Evolutionary conservation across 768 basidiomycete genomes (phyloP), one percentile per base, ranked within the genome.

Genomic region (Botryobasidium botryosum): DNA sequence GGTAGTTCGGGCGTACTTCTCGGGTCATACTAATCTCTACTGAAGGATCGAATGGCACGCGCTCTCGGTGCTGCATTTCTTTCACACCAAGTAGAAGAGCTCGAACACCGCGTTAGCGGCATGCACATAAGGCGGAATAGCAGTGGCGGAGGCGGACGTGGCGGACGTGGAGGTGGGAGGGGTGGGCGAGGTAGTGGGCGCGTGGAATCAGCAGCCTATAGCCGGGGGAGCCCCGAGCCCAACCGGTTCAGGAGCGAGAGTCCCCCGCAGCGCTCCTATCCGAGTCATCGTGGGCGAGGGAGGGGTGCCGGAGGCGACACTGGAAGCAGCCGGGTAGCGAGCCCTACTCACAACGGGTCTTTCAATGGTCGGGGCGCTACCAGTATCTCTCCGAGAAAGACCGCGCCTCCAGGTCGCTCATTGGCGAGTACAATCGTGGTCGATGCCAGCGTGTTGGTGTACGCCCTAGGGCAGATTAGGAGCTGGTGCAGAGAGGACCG

Each of bases 51-150:
- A 28, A 82, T 88, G 80, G 86, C 84, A 45, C 73, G 77, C 50
- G 84, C 85, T 1, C 72, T 88, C 31, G 85, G 85, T 17, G 83
- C 84, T 24, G 85, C 85, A 2, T 86, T 86, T 57, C 70, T 88
- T 48, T 79, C 71, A 51, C 84, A 88, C 53, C 83, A 88, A 54
- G 85, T 88, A 35, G 81, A 86, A 53, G 79, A 86, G 55, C 75
- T 88, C 44, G 84, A 88, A 64, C 79, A 79, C 60, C 67, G 76
- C 0, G 78, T 84, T 17, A 46, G 38, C 35, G 36, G 28, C 67
- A 3, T 65, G 20, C 13, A 13, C 18, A n/a, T 43, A 29, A 29
- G 64, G 27, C 35, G 47, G 37, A 70, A 68, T 5, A 62, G 69
- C 6, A 68, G 70, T 1, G 71, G 69, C 0, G 78, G 75, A 51